Evolutionary conservation across 768 basidiomycete genomes (phyloP), one percentile per base, ranked within the genome.

Genomic region (Leucogyrophana mollusca): DNA sequence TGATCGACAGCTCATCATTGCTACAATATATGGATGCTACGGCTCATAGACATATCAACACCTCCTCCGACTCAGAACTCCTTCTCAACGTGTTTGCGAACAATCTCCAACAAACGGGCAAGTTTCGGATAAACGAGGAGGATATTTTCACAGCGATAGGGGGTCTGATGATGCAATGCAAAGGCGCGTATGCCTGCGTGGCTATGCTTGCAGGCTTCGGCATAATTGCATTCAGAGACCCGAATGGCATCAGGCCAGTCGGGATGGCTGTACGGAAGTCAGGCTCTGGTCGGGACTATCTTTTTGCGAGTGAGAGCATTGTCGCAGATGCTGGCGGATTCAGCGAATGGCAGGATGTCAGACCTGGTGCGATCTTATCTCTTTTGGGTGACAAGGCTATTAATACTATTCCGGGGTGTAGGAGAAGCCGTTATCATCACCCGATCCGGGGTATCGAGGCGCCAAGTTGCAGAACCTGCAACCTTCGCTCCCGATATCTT

Each of bases 121-220:
- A 99, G 68, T 94, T 97, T 70, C 90, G 94, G 50, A 99, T 98
- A 73, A 98, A 98, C 62, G 95, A 97, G 62, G 96, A 99, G 56
- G 96, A 99, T 68, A 96, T 99, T 55, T 98, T 99, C 69, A 90
- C 83, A 13, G 95, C 96, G 24, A 83, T 97, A 44, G 79, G 87
- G 10, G 87, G 88, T 6, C 78, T 97, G 65, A 97, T 94, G 86
- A 70, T 77, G 47, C 85, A 92, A 52, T 86, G 85, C 64, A 86
- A 79, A 57, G 96, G 96, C 39, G 95, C 93, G 2, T 99, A 98
- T 66, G 95, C 94, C 1, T 97, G 94, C 61, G 87, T 94, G 9
- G 92, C 90, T n/a, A 98, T 99, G 96, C 79, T 99, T 33, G 95
- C 96, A 22, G 96, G 96, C 32, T 98, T 98, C 65, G 96, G 96